Evolutionary conservation across 1,284 basidiomycete species (phyloP), one percentile per base, ranked within the genome.

Genomic region (Papiliotrema terrestris): DNA sequence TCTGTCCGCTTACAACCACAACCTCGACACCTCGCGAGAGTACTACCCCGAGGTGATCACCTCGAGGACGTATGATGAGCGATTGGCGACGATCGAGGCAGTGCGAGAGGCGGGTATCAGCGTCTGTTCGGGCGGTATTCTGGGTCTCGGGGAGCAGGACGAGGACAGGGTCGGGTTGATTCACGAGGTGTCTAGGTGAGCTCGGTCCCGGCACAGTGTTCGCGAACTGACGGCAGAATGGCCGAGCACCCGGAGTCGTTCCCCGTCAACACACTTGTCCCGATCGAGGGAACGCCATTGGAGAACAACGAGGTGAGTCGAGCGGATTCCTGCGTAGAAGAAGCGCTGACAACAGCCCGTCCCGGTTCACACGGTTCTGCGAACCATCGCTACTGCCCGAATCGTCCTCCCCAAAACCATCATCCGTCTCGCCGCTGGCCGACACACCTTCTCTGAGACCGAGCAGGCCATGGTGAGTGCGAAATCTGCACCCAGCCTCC

Each of bases 21-120:
- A 98, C 77, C 84, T 98, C 56, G 95, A 98, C 78, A 98, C 95
- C 1, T 97, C 93, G 41, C 83, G 95, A 61, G 95, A 98, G 78
- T 96, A 89, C 78, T 98, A 98, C 75, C 93, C 93, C 38, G 82
- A 90, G 80, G 91, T 96, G 52, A 97, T 98, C 75, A 96, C 93
- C 2, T 91, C 93, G 3, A 84, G 95, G 55, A 88, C 89, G 19
- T 98, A 95, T 74, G 94, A 98, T 69, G 95, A 98, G 60, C 84
- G 95, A 22, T 78, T 98, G 60, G 84, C 84, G 50, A 98, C 95
- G 3, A 92, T 98, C 62, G 81, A 82, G 44, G 88, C 90, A 43
- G 95, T 98, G 42, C 87, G 93, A 49, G 86, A 91, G 51, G 95
- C 95, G 38, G 95, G 95, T 22, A 97, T 98, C 69, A 93, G 88